Percentiles rank a stretch among this genome's conserved stretches.
Conservation (phyloP, 805 yeast genomes). For the Suhomyces xylopsoci region DNA sequence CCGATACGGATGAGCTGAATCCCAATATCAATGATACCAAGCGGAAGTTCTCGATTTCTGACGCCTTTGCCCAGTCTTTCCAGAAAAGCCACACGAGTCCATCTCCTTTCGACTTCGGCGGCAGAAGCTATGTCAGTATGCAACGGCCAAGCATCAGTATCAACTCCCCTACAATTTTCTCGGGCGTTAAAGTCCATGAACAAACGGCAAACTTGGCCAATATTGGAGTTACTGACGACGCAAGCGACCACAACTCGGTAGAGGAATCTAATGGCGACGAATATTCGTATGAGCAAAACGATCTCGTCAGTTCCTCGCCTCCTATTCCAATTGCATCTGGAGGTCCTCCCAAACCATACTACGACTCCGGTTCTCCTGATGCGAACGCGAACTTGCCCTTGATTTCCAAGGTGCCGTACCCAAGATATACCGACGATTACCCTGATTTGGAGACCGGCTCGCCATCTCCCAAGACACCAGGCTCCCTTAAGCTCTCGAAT, state of each 20-base stretch:
- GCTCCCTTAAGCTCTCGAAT: background rate
- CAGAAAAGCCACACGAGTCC: constrained; percentile 10
- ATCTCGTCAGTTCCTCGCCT: constrained; percentile 1
- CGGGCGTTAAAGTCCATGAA: constrained; percentile 51
- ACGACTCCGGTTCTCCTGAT: background rate
- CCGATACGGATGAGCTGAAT: background rate
- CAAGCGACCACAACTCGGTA: constrained; percentile 1
- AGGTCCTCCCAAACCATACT: background rate
- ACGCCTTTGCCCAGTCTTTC: constrained; percentile 12
- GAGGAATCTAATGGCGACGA: constrained; percentile 6
- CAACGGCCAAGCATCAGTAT: constrained; percentile 25
- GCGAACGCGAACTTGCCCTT: constrained; percentile 12
- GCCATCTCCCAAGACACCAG: background rate
- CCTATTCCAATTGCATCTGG: constrained; percentile 9
- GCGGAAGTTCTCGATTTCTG: constrained; percentile 13
- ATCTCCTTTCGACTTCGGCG: constrained; percentile 30
- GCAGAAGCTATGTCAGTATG: constrained; percentile 39
- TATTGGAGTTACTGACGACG: constrained; percentile 48
- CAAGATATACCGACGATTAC: constrained; percentile 4
- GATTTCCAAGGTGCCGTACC: constrained; percentile 7
- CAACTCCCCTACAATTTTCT: constrained; percentile 44
- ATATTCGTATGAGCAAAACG: constrained; percentile 1
- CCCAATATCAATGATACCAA: background rate
- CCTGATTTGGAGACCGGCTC: constrained; percentile 10
- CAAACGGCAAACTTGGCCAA: constrained; percentile 56